Conservation (phyloP, 306 rosid species). For the Begonia loranthoides region DNA sequence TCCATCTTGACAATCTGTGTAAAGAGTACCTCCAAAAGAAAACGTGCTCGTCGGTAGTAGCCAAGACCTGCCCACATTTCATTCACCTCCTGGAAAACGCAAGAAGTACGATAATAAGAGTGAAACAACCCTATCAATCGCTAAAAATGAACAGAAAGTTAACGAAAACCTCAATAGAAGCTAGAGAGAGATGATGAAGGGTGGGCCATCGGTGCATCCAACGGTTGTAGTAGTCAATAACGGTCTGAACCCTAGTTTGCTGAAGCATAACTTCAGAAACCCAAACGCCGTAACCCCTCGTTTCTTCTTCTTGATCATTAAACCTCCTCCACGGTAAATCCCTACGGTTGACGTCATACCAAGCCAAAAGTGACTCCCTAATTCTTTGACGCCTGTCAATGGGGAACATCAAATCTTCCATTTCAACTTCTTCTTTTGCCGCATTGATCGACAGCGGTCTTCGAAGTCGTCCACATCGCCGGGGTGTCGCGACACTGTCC, state of each 20-base stretch:
- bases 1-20: too few relatives aligned
- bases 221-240: constrained; percentile 50
- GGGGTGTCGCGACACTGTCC: neutral
- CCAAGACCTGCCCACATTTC: constrained; percentile 97
- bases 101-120: neutral
- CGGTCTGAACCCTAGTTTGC: constrained; percentile 86
- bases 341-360: constrained; percentile 62
- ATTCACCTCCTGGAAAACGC: constrained; percentile 60
- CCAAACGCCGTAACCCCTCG: constrained; percentile 73
- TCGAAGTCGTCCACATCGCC: neutral
- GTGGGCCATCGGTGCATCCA: constrained; percentile 91
- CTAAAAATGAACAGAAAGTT: neutral
- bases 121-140: neutral
- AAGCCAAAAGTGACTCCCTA: constrained; percentile 38
- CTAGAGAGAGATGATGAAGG: constrained; percentile 46
- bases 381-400: constrained; percentile 29
- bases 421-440: constrained; percentile 24
- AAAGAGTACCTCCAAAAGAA: constrained; percentile 55
- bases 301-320: constrained; percentile 20
- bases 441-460: neutral
- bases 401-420: constrained; percentile 48
- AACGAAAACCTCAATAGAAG: constrained; percentile 55
- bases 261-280: constrained; percentile 88
- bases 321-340: constrained; percentile 75
- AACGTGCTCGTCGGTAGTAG: constrained; percentile 89